A percentile compares a stretch with the other conserved stretches of the same genome.
Conservation (phyloP, 2,329 filamentous ascomycete genomes). For the Trichoderma cornu-damae region DNA sequence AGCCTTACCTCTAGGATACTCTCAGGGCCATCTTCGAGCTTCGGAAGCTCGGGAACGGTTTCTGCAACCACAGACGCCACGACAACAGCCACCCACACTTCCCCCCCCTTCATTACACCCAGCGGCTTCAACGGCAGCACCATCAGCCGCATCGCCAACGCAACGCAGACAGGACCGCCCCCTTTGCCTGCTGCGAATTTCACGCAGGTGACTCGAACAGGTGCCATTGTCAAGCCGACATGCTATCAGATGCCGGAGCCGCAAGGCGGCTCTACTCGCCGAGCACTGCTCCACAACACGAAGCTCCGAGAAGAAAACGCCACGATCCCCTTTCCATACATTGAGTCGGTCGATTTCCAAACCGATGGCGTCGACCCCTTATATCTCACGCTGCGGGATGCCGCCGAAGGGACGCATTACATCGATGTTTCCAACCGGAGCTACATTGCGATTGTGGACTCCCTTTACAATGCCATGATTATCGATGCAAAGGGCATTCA, state of each 20-base stretch:
- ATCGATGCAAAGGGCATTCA: slow-evolving; percentile 33
- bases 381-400: slow-evolving; percentile 32
- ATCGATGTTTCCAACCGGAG: slow-evolving; percentile 35
- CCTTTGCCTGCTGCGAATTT: slow-evolving; percentile 30
- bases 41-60: background rate
- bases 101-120: slow-evolving; percentile 16
- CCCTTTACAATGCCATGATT: slow-evolving; percentile 30
- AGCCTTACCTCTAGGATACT: background rate
- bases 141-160: slow-evolving; percentile 1
- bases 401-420: slow-evolving; percentile 26
- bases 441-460: slow-evolving; percentile 31
- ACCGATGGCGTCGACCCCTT: slow-evolving; percentile 30
- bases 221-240: slow-evolving; percentile 26
- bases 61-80: slow-evolving; percentile 1
- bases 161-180: slow-evolving; percentile 12
- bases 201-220: slow-evolving; percentile 31
- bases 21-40: background rate
- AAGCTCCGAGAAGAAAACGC: slow-evolving; percentile 29
- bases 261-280: slow-evolving; percentile 23
- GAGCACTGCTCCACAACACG: slow-evolving; percentile 32
- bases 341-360: slow-evolving; percentile 35
- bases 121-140: slow-evolving; percentile 14
- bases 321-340: slow-evolving; percentile 34
- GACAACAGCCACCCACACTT: background rate
- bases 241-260: slow-evolving; percentile 30